Evolutionary conservation across 257 asterid genomes (phyloP).

Genomic region (Striga asiatica): DNA sequence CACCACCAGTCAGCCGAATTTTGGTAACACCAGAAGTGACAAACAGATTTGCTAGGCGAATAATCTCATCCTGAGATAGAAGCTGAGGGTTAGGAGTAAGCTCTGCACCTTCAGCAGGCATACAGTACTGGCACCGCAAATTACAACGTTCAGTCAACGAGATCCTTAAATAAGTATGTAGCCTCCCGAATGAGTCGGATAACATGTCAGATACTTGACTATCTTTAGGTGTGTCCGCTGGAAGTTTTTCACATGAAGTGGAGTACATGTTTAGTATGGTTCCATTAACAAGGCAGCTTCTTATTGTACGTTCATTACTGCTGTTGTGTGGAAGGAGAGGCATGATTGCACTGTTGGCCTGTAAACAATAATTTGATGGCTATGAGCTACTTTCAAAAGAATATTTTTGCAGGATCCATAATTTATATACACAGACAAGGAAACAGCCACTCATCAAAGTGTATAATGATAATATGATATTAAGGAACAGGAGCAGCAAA

Average conservation of each 20-base stretch:
- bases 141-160: slow-evolving; percentile 93
- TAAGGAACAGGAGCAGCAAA: not conserved
- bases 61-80: slow-evolving; percentile 54
- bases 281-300: slow-evolving; percentile 18
- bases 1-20: slow-evolving; percentile 95
- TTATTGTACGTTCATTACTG: slow-evolving; percentile 17
- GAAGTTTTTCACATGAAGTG: slow-evolving; percentile 39
- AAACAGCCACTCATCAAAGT: not conserved
- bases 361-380: slow-evolving; percentile 15
- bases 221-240: slow-evolving; percentile 32
- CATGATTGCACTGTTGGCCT: slow-evolving; percentile 28
- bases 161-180: slow-evolving; percentile 81
- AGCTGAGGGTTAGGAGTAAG: slow-evolving; percentile 65
- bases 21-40: slow-evolving; percentile 85
- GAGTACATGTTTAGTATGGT: slow-evolving; percentile 26
- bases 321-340: slow-evolving; percentile 22
- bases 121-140: slow-evolving; percentile 87
- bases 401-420: not conserved
- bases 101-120: slow-evolving; percentile 96
- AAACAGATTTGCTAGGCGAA: slow-evolving; percentile 65
- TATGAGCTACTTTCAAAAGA: not conserved
- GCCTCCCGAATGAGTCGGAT: slow-evolving; percentile 84
- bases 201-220: slow-evolving; percentile 49
- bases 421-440: not conserved
- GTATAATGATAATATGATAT: not conserved